Conservation (phyloP, 805 yeast genomes). For the Komagataella populi region DNA sequence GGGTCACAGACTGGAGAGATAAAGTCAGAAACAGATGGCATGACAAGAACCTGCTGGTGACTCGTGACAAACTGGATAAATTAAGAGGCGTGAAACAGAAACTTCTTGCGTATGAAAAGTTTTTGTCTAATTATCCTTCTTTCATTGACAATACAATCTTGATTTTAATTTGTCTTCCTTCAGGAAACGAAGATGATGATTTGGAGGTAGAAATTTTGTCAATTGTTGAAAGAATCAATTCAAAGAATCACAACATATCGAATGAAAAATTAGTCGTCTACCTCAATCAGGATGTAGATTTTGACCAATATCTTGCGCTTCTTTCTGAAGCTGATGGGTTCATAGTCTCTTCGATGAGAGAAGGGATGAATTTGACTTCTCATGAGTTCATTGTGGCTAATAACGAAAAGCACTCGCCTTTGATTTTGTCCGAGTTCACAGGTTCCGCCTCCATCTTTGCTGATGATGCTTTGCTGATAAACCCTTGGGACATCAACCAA, state of each 20-base stretch:
- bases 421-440: conserved; percentile 83
- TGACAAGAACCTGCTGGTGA: conserved; percentile 56
- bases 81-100: conserved; percentile 85
- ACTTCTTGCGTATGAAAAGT: conserved; percentile 72
- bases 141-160: conserved; percentile 57
- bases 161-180: conserved; percentile 70
- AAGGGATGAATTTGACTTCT: conserved; percentile 93
- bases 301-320: conserved; percentile 80
- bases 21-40: conserved; percentile 73
- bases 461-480: conserved; percentile 61
- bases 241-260: conserved; percentile 60
- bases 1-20: conserved; percentile 50
- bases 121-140: conserved; percentile 59
- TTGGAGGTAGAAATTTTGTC: conserved; percentile 62
- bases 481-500: conserved; percentile 78
- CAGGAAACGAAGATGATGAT: conserved; percentile 36
- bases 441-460: conserved; percentile 79
- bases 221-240: conserved; percentile 77
- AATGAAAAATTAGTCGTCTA: conserved; percentile 74
- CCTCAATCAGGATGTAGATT: conserved; percentile 78
- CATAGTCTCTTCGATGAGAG: conserved; percentile 83
- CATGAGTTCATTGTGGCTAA: conserved; percentile 85
- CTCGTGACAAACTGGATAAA: conserved; percentile 79
- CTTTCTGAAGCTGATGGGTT: conserved; percentile 78
- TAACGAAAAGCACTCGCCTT: conserved; percentile 57